Base-by-base conservation (phyloP, 306 rosid species). In the Dryas octopetala region DNA sequence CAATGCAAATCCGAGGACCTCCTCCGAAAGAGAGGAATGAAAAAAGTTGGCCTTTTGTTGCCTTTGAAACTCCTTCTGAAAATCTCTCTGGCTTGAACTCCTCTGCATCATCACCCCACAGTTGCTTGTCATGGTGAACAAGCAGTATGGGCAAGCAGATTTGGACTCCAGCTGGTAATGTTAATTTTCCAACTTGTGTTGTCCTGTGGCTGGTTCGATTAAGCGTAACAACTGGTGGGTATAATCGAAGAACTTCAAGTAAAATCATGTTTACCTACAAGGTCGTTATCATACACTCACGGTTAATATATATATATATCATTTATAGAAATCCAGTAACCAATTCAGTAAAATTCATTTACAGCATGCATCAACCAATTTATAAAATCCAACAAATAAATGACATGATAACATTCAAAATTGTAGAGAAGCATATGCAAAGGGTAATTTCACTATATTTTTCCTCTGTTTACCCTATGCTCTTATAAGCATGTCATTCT, bases 171-270 rank as follows among this genome's bases (percentile, higher is more conserved):
- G 78, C 78, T 17, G 88, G 88, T 66, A 87, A 5, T 4, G 58
- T 9, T 43, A 84, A 4, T 0, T 75, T 46, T 45, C 88, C 86
- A 5, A 88, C 72, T 40, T 74, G 81, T 12, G 79, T 46, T 23
- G 74, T 80, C 50, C 70, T 73, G 4, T 40, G 7, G 19, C 38
- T 74, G 0, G 0, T 5, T 63, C 88, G 84, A 26, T 0, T 0
- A 0, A 82, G 7, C 4, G 1, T 0, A 10, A 15, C 0, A 5
- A 17, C 1, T 0, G 93, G 87, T 11, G 97, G 78, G 45, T 89
- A 88, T 32, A 89, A 46, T 53, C 97, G 87, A 0, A 89, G 85
- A 77, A 92, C 91, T 78, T 91, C 93, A 1, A 85, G 28, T 17
- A 89, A 58, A 43, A 91, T 87, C 97, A 87, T 86, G n/a, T 75